phyloP scores from a whole-genome alignment of 2,329 filamentous ascomycete species.

The Triangularia verruculosa region DNA sequence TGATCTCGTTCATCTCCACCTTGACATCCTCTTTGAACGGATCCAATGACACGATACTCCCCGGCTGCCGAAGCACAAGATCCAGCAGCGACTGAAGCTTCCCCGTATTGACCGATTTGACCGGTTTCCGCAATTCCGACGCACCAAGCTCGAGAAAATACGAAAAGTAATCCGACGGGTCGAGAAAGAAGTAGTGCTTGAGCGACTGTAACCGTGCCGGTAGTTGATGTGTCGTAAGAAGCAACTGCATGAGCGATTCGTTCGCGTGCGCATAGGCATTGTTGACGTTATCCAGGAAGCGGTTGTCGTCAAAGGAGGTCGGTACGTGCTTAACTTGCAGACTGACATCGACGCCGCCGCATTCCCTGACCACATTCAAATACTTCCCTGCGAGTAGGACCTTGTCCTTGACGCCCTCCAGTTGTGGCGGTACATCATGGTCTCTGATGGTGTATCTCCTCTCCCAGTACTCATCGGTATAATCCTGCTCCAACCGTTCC shows the following conservation, averaged over 20 bases:
- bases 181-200: conserved; percentile 99
- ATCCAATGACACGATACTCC: conserved; percentile 88
- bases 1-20: conserved; percentile 93
- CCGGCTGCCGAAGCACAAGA: conserved; percentile 90
- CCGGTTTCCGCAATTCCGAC: conserved; percentile 86
- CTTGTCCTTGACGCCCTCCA: conserved; percentile 88
- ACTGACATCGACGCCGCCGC: conserved; percentile 90
- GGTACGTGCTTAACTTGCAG: conserved; percentile 87
- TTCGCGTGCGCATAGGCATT: conserved; percentile 94
- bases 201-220: conserved; percentile 83
- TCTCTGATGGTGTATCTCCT: conserved; percentile 93
- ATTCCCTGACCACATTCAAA: conserved; percentile 94
- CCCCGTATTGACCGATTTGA: conserved; percentile 82
- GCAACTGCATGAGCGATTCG: conserved; percentile 82
- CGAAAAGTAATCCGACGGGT: conserved; percentile 95
- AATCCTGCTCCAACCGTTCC: conserved; percentile 89
- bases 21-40: conserved; percentile 99
- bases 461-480: conserved; percentile 99
- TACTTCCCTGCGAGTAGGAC: conserved; percentile 95
- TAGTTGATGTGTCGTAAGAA: conserved; percentile 88
- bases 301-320: conserved; percentile 82
- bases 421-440: conserved; percentile 84
- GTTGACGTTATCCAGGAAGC: conserved; percentile 95
- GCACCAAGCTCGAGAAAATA: conserved; percentile 92
- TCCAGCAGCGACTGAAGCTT: conserved; percentile 97